These are phyloP conservation scores for Huntiella omanensis DNA, from an alignment of 2,329 filamentous ascomycete species.

Conservation along the genomic window DNA sequence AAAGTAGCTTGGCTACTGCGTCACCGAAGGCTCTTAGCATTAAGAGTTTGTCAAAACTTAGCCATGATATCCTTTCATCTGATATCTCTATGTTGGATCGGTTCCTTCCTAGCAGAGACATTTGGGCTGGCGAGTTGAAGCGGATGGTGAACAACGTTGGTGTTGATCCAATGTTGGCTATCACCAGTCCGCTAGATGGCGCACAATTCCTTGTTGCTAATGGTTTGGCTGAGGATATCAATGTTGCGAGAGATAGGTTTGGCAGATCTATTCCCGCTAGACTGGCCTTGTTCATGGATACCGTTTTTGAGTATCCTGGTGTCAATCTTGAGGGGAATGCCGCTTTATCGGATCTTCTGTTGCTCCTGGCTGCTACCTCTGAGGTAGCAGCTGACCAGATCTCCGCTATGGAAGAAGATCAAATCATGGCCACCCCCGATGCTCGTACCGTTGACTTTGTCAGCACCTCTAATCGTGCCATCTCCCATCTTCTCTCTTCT, in stretches of 20 bases:
- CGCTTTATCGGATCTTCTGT: not conserved
- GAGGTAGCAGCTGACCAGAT: constrained; percentile 1
- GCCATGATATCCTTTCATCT: constrained; percentile 21
- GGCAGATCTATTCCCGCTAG: constrained; percentile 57
- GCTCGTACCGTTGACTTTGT: not conserved
- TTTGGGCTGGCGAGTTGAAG: constrained; percentile 47
- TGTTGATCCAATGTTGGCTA: constrained; percentile 46
- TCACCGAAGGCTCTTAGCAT: not conserved
- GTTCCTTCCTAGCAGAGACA: constrained; percentile 42
- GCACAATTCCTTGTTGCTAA: constrained; percentile 47
- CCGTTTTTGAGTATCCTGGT: not conserved
- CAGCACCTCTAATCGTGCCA: not conserved
- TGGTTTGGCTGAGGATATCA: constrained; percentile 49
- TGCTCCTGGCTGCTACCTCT: not conserved
- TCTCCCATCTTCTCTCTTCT: not conserved
- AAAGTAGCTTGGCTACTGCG: not conserved
- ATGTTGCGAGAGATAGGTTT: constrained; percentile 42
- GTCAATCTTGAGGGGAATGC: not conserved
- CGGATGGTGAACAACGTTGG: constrained; percentile 27
- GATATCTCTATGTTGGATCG: constrained; percentile 20
- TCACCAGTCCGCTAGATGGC: constrained; percentile 56
- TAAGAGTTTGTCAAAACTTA: constrained; percentile 20
- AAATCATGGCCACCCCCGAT: not conserved
- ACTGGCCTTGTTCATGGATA: constrained; percentile 41
- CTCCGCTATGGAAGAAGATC: not conserved